Percentiles rank a stretch among this genome's conserved stretches.
These are phyloP conservation scores for Annulohypoxylon bovei DNA, from an alignment of 495 filamentous ascomycete genomes.

Conservation along the genomic window DNA sequence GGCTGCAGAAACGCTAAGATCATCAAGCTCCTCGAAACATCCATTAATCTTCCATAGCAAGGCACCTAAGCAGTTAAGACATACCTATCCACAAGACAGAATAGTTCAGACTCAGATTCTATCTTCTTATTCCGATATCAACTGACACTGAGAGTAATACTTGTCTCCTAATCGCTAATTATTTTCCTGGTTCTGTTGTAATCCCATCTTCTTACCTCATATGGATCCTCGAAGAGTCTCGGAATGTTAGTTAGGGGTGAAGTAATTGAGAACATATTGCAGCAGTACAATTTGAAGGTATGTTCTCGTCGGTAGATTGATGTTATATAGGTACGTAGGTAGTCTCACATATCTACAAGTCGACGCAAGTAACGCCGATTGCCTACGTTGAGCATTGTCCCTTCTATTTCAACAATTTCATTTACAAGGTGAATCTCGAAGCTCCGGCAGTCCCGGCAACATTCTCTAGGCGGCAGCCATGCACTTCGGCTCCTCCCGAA, in stretches of 20 bases:
- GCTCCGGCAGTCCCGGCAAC: background rate
- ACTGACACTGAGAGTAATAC: no score
- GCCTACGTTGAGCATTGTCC: conserved; percentile 9
- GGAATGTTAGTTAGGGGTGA: no score
- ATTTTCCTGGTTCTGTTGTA: no score
- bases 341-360: background rate
- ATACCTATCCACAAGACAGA: no score
- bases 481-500: background rate
- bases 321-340: no score
- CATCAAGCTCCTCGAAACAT: background rate
- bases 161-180: no score
- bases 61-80: no score
- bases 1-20: conserved; percentile 24
- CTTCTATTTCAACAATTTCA: conserved; percentile 18
- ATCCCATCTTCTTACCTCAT: no score
- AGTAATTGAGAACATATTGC: background rate
- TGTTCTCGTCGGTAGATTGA: background rate
- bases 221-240: no score
- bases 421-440: conserved; percentile 11
- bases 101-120: no score
- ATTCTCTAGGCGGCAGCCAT: background rate
- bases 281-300: conserved; percentile 7
- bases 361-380: conserved; percentile 8
- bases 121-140: no score
- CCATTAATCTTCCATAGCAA: no score